These are phyloP conservation scores for Pezicula rhizophila DNA, from an alignment of 2,329 filamentous ascomycete genomes.

Conservation along the genomic window DNA sequence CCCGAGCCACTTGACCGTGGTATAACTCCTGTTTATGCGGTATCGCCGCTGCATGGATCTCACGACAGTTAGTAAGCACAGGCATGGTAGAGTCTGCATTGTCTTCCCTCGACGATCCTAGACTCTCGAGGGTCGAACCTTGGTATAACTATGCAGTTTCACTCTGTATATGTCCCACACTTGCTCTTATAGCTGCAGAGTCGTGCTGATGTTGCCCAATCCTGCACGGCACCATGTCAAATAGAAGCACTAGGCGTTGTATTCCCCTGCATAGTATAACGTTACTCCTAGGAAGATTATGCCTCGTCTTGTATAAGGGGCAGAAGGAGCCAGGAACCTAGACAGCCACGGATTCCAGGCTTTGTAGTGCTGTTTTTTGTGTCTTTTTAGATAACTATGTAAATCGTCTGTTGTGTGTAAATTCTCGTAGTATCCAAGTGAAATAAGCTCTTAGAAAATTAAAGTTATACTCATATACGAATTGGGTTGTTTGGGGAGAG, in stretches of 20 bases:
- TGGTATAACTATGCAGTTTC: no score
- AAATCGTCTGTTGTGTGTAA: not conserved
- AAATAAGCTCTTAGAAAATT: not conserved
- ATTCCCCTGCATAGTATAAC: not conserved
- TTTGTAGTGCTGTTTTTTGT: not conserved
- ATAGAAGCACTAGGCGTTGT: not conserved
- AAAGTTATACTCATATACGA: not conserved
- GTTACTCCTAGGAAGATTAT: not conserved
- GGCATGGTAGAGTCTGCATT: no score
- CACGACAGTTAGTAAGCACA: not conserved
- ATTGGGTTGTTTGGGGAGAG: not conserved
- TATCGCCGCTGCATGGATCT: not conserved
- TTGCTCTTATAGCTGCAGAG: not conserved
- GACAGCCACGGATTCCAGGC: not conserved
- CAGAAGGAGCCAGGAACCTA: not conserved
- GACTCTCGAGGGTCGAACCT: not conserved
- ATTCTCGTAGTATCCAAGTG: no score
- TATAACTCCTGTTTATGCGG: no score
- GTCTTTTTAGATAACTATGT: not conserved
- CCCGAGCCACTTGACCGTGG: no score
- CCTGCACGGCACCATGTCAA: slow-evolving; percentile 2
- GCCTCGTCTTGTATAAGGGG: slow-evolving; percentile 2
- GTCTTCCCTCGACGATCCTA: no score
- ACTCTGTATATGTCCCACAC: no score
- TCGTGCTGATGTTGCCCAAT: slow-evolving; percentile 1